phyloP scores from a whole-genome alignment of 768 basidiomycete genomes.

The Lactarius akahatsu region DNA sequence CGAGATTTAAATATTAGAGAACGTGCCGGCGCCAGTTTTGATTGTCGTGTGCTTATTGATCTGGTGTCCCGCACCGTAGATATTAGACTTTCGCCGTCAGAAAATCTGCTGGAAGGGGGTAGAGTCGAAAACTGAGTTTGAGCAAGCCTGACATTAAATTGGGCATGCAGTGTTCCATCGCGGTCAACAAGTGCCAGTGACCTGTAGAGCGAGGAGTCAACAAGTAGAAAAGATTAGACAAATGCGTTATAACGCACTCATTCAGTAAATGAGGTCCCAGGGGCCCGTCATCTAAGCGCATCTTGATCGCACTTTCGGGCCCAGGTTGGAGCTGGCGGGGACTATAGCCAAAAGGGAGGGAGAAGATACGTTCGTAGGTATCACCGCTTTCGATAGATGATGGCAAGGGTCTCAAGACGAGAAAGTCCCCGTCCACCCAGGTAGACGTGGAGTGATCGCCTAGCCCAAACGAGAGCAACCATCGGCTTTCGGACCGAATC shows the following conservation, averaged over 20 bases:
- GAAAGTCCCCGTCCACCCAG: slow-evolving; percentile 52
- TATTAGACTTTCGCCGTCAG: slow-evolving; percentile 2
- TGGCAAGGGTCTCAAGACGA: slow-evolving; percentile 37
- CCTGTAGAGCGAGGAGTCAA: slow-evolving; percentile 25
- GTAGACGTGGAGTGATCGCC: slow-evolving; percentile 59
- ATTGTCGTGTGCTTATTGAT: not conserved
- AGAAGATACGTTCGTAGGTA: not conserved
- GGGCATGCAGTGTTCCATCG: slow-evolving; percentile 31
- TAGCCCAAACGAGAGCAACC: slow-evolving; percentile 52
- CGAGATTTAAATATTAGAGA: not conserved
- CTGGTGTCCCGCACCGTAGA: not conserved
- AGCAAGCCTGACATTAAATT: slow-evolving; percentile 9
- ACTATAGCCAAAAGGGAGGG: not conserved
- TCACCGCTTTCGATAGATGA: not conserved
- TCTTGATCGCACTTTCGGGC: slow-evolving; percentile 8
- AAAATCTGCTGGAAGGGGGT: not conserved
- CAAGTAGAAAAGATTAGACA: not conserved
- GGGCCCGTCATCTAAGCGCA: slow-evolving; percentile 14
- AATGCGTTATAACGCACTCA: slow-evolving; percentile 41
- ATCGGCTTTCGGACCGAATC: slow-evolving; percentile 16
- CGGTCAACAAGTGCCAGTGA: slow-evolving; percentile 28
- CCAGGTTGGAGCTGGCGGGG: slow-evolving; percentile 12
- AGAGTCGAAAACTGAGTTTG: not conserved
- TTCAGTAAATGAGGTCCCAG: slow-evolving; percentile 20
- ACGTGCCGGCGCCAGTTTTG: not conserved